A percentile compares a stretch with the other conserved stretches of the same genome.
Conservation (phyloP, 768 basidiomycete genomes). For the Austroboletus festivus region DNA sequence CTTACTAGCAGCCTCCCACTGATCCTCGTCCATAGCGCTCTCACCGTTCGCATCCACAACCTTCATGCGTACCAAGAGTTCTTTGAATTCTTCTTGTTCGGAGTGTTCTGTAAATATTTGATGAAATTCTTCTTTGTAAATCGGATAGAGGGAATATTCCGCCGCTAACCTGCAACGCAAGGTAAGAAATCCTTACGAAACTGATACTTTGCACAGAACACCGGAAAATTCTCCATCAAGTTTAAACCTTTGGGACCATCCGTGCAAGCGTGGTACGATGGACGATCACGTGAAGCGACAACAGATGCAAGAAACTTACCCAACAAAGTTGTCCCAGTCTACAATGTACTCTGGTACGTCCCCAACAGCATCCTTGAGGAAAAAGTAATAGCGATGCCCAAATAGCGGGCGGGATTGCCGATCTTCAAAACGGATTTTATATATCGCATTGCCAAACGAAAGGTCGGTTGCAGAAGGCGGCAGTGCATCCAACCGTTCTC, state of each 20-base stretch:
- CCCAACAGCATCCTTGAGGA: constrained; percentile 90
- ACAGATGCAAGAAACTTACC: constrained; percentile 44
- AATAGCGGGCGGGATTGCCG: constrained; percentile 60
- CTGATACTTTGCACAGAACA: no score
- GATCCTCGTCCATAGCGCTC: constrained; percentile 90
- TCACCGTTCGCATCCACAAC: constrained; percentile 84
- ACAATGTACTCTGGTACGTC: constrained; percentile 97
- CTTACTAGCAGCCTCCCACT: constrained; percentile 99
- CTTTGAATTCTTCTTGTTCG: constrained; percentile 73
- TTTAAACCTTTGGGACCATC: not conserved
- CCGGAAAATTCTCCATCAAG: not conserved
- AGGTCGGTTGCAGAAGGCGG: constrained; percentile 66
- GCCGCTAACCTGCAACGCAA: constrained; percentile 64
- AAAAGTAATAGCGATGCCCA: constrained; percentile 94
- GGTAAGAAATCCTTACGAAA: constrained; percentile 7
- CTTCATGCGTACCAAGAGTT: constrained; percentile 86
- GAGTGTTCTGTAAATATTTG: constrained; percentile 82
- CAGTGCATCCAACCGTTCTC: constrained; percentile 67
- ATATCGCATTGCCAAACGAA: constrained; percentile 88
- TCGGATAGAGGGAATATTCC: constrained; percentile 69
- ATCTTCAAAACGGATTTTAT: constrained; percentile 82
- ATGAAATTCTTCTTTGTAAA: constrained; percentile 89
- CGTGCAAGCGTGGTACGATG: not conserved
- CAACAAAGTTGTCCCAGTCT: constrained; percentile 89
- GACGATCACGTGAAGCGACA: not conserved